Evolutionary conservation across 2,329 filamentous ascomycete species (phyloP), one percentile per base, ranked within the genome.

Genomic region (Magnaporthiopsis rhizophila): DNA sequence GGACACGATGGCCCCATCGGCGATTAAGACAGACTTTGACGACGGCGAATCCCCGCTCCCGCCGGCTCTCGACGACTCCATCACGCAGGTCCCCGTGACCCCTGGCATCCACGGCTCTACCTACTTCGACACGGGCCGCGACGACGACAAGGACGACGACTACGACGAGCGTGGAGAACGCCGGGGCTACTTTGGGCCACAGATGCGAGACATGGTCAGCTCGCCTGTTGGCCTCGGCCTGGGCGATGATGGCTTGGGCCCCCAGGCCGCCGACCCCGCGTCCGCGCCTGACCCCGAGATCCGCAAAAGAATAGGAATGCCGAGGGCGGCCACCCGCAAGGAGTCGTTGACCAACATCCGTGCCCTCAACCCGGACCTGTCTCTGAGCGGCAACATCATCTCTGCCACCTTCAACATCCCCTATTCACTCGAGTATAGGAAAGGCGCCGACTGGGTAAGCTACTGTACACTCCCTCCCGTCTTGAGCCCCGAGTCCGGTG

Each of bases 391-490:
- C n/a, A 87, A 85, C 73, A 82, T 88, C 69, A 87, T 89, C 68
- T 88, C 86, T 2, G 85, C 83, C 26, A 87, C 85, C 24, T 88
- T 88, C 69, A 87, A 83, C 66, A 83, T 86, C 66, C 85, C 86
- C 32, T 80, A 88, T 70, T 79, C 83, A 36, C 73, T 88, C 65
- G 81, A 81, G 66, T 87, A 87, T 70, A 80, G 78, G 69, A 83
- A 83, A 69, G 81, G 80, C 21, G 78, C 80, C 65, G 83, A 87
- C 69, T 89, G 86, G 86, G 86, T 88, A 74, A 72, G 84, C 45
- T 28, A 21, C 15, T 34, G 13, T 9, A 18, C 26, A 2, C n/a
- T 28, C 5, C 2, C n/a, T 28, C 5, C 26, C 36, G 36, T 45
- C 38, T 53, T 26, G 34, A 18, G 26, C 30, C 18, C n/a, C 18